Evolutionary conservation across 495 filamentous ascomycete genomes (phyloP), one percentile per base, ranked within the genome.

Genomic region (Penicillium coffeae): DNA sequence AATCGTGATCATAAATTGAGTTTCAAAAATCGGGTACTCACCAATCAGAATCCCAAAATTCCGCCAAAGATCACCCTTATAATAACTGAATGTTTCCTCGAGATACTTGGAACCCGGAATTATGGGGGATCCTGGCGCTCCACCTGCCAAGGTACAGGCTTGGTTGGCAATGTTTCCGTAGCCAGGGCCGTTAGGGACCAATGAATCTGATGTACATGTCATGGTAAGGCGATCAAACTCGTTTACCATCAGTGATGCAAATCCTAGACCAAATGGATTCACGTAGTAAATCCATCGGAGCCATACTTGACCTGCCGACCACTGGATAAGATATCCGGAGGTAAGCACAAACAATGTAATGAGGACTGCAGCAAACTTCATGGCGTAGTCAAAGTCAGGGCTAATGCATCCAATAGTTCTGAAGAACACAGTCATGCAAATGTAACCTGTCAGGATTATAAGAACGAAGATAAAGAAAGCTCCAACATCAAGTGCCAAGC

Each of bases 331-430:
- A 66, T 93, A 93, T 8, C 89, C 89, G 4, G 80, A 83, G 0
- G 88, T 92, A 32, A 88, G 60, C 25, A 94, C 81, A 59, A 90
- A 87, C 13, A 91, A 63, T 0, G 87, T 90, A 56, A 94, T 88
- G 20, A 86, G 79, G 1, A 86, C 73, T 6, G 83, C 79, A 2
- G 85, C 89, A 56, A 89, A 86, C 62, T 88, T 89, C 59, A 90
- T 86, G 8, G 88, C 88, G 40, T 87, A 89, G 56, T 93, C 88
- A 50, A 93, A 93, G 51, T 89, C 87, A 0, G 89, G 87, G 47
- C 85, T 87, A 10, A 93, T 45, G 56, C 86, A 90, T 15, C 83
- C 88, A 10, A 90, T 78, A 1, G 86, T 87, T 50, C 88, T 71
- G 77, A 90, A 90, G 58, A 88, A 85, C 6, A 90, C 73, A 0